Conservation (phyloP, 2,329 filamentous ascomycete genomes). For the Onygena corvina region DNA sequence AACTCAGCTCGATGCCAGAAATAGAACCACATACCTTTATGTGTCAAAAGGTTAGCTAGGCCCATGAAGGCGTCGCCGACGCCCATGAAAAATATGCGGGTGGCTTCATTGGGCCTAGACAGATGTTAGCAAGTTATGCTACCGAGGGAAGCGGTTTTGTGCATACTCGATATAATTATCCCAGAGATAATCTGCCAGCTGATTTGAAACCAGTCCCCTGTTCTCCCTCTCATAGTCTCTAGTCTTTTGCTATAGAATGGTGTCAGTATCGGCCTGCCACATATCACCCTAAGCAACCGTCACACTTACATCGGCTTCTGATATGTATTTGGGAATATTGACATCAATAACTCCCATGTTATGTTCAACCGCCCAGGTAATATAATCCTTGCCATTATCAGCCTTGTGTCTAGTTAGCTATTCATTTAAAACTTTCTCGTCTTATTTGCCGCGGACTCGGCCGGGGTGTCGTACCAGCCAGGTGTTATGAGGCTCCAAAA, state of each 20-base stretch:
- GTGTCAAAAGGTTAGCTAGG: constrained; percentile 66
- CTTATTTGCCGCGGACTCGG: not conserved
- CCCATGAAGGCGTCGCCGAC: constrained; percentile 81
- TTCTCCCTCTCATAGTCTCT: constrained; percentile 35
- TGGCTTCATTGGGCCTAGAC: constrained; percentile 49
- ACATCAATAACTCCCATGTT: constrained; percentile 80
- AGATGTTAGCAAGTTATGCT: constrained; percentile 1
- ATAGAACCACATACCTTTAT: constrained; percentile 49
- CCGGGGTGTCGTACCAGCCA: constrained; percentile 58
- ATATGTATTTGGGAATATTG: constrained; percentile 71
- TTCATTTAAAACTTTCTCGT: not conserved
- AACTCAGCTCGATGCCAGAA: not conserved
- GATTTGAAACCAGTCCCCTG: constrained; percentile 49
- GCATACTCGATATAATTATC: constrained; percentile 80
- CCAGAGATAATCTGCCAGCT: constrained; percentile 80
- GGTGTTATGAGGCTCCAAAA: constrained; percentile 68
- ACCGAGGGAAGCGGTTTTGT: not conserved
- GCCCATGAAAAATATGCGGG: constrained; percentile 73
- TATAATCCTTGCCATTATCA: constrained; percentile 67
- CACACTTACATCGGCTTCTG: constrained; percentile 45
- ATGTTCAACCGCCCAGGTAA: constrained; percentile 68
- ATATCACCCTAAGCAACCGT: not conserved
- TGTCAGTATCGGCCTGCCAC: constrained; percentile 16
- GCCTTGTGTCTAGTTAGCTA: constrained; percentile 43
- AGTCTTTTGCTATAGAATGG: not conserved